phyloP scores from a whole-genome alignment of 2,329 filamentous ascomycete species.

The Colletotrichum musicola region DNA sequence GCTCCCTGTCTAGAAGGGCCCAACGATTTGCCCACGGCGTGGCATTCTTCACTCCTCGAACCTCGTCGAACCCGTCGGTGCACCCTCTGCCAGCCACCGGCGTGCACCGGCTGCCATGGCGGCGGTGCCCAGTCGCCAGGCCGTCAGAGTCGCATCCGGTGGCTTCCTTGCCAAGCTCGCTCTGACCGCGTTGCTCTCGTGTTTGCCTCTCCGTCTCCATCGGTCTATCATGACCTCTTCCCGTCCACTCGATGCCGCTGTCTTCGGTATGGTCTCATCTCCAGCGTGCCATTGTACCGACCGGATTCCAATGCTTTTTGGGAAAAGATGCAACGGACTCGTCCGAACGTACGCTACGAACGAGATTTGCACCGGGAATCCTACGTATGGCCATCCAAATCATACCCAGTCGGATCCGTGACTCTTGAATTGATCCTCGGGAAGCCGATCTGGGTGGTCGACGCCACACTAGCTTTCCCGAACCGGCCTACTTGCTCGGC shows the following conservation, averaged over 20 bases:
- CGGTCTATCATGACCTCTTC: slow-evolving; percentile 19
- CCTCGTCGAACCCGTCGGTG: slow-evolving; percentile 29
- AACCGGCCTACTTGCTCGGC: slow-evolving; percentile 1
- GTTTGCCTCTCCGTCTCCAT: slow-evolving; percentile 12
- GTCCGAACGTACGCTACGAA: neutral
- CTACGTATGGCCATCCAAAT: neutral
- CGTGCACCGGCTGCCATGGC: slow-evolving; percentile 7
- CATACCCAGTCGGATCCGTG: slow-evolving; percentile 5
- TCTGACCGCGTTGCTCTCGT: slow-evolving; percentile 30
- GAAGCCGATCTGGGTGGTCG: slow-evolving; percentile 7
- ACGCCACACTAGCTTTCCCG: slow-evolving; percentile 17
- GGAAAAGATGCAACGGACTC: slow-evolving; percentile 5
- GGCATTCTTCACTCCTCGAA: slow-evolving; percentile 27
- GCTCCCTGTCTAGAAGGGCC: neutral
- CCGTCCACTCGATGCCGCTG: slow-evolving; percentile 19
- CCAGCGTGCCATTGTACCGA: neutral
- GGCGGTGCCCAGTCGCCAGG: neutral
- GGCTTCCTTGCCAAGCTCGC: slow-evolving; percentile 24
- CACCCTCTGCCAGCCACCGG: slow-evolving; percentile 14
- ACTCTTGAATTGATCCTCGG: slow-evolving; percentile 1
- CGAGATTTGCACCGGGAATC: neutral
- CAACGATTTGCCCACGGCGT: slow-evolving; percentile 11
- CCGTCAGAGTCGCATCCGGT: slow-evolving; percentile 24
- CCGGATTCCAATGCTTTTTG: slow-evolving; percentile 4
- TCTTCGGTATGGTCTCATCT: slow-evolving; percentile 26